Evolutionary conservation across 495 filamentous ascomycete species (phyloP), one percentile per base, ranked within the genome.

Genomic region (Tuber calosporum): DNA sequence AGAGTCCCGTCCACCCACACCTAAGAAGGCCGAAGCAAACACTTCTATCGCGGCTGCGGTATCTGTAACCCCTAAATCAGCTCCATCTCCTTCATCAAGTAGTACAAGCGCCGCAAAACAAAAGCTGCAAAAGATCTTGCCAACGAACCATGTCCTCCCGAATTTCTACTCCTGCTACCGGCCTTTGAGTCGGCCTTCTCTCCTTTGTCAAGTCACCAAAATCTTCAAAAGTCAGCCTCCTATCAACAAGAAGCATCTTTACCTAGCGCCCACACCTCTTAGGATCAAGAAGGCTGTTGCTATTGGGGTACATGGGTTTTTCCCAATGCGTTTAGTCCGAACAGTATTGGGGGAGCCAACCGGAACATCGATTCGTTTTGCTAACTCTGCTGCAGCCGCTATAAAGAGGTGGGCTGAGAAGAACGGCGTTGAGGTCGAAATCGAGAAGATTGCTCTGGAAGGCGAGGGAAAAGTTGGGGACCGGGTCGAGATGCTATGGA

Each of bases 381-480:
- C 94, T 17, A 95, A 91, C 75, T 90, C 92, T 82, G 93, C 92
- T 22, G 93, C 93, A 20, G 88, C 90, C 39, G 89, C 94, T 1
- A 93, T 99, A 76, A 87, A 89, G 72, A 87, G 90, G 73, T 99
- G 93, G 90, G 87, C 90, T 1, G 88, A 91, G 62, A 84, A 84
- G 68, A 88, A 91, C 71, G 87, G 88, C 41, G 90, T 90, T 53
- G 85, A 87, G 67, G 87, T 87, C 68, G 87, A 89, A 76, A 91
- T 99, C 69, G 93, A 96, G 77, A 97, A 96, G 79, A 90, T 98
- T 7, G 93, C 95, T 22, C 86, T 99, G 6, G 95, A 98, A 85
- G 95, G 95, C n/a, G 95, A 99, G 84, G 95, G 95, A n/a, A 92
- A 91, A 81, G 95, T 99, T 41, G 87, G 87, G 4, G 93, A 98